Conservation (phyloP, 2,329 filamentous ascomycete genomes). For the Botrytis hyacinthi region DNA sequence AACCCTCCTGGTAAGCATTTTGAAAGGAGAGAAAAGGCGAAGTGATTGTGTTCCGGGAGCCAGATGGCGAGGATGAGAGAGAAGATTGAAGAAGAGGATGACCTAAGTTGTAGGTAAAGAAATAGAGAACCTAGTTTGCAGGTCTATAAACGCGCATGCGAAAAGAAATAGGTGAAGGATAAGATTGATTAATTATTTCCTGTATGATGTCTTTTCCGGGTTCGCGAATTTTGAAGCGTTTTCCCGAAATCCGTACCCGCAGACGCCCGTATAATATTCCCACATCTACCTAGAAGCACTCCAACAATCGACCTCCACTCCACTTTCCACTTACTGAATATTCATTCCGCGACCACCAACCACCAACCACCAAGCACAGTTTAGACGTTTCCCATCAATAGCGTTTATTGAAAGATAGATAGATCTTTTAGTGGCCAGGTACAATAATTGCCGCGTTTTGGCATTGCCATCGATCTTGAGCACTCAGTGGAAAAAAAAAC, state of each 20-base stretch:
- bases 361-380: conserved; percentile 4
- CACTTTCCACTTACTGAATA: conserved; percentile 19
- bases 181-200: conserved; percentile 8
- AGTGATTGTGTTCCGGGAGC: conserved; percentile 22
- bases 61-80: conserved; percentile 26
- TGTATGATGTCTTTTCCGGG: conserved; percentile 20
- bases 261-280: conserved; percentile 15
- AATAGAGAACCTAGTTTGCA: conserved; percentile 2
- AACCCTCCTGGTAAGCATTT: conserved; percentile 39
- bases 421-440: not conserved
- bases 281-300: conserved; percentile 6
- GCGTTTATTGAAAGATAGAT: conserved; percentile 8
- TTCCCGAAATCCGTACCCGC: conserved; percentile 12
- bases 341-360: conserved; percentile 9
- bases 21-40: conserved; percentile 21
- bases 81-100: conserved; percentile 19
- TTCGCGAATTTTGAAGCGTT: conserved; percentile 21
- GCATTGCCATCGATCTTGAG: not conserved
- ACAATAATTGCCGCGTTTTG: not conserved
- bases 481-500: not conserved
- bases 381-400: conserved; percentile 1
- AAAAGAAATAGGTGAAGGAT: conserved; percentile 14
- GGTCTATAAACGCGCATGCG: conserved; percentile 10
- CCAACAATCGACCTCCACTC: conserved; percentile 18
- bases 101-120: conserved; percentile 1